Evolutionary conservation across 805 yeast species (phyloP).

Genomic region (Saccharomycopsis synnaedendra): DNA sequence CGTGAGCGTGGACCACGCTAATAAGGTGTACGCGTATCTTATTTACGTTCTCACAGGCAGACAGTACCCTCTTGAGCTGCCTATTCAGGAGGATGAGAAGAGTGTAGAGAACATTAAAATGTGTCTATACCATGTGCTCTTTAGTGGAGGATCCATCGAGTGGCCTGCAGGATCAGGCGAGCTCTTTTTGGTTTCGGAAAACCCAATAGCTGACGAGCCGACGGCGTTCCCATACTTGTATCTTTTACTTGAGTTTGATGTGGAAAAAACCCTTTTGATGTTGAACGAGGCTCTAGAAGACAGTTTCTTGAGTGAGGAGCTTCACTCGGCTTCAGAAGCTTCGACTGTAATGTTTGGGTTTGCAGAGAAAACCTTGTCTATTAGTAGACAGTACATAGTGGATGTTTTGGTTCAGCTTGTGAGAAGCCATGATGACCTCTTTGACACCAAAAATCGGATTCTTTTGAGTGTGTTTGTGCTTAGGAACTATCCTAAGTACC

Average conservation of each 20-base stretch:
- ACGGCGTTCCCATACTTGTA: slow-evolving; percentile 59
- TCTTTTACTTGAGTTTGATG: slow-evolving; percentile 40
- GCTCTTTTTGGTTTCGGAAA: slow-evolving; percentile 22
- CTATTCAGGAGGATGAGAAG: slow-evolving; percentile 26
- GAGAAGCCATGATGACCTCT: slow-evolving; percentile 21
- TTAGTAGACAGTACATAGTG: slow-evolving; percentile 67
- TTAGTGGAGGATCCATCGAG: slow-evolving; percentile 40
- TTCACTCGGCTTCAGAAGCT: slow-evolving; percentile 18
- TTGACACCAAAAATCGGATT: slow-evolving; percentile 22
- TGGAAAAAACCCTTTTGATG: slow-evolving; percentile 50
- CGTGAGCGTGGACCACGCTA: neutral
- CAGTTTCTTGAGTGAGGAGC: slow-evolving; percentile 54
- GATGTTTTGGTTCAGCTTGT: slow-evolving; percentile 58
- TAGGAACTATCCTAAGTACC: slow-evolving; percentile 72
- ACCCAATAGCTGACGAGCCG: slow-evolving; percentile 25
- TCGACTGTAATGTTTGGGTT: no score
- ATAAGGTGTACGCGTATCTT: slow-evolving; percentile 46
- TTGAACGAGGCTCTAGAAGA: slow-evolving; percentile 83
- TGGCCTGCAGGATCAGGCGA: slow-evolving; percentile 32
- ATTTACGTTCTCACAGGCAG: slow-evolving; percentile 65
- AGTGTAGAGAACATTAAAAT: slow-evolving; percentile 32
- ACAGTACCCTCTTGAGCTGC: slow-evolving; percentile 63
- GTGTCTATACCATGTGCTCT: slow-evolving; percentile 42
- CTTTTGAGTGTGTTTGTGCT: slow-evolving; percentile 62
- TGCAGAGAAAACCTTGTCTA: slow-evolving; percentile 21